Evolutionary conservation across 345 rosid species (phyloP).

Genomic region (Rubroshorea leprosula): DNA sequence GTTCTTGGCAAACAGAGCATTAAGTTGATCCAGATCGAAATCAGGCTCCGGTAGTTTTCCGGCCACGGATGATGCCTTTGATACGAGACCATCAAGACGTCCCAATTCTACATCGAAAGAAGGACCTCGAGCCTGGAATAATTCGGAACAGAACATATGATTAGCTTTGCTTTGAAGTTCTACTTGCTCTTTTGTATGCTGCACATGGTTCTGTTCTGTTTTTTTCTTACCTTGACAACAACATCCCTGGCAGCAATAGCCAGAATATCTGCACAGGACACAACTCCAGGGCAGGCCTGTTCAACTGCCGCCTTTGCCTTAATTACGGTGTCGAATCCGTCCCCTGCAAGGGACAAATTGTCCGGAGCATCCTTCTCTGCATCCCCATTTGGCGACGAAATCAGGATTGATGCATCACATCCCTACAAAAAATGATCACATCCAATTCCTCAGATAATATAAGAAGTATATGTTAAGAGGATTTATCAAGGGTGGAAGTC

Average conservation of each 20-base stretch:
- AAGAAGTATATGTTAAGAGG: too few species aligned
- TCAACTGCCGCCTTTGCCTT: slow-evolving; percentile 76
- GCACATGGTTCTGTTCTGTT: too few species aligned
- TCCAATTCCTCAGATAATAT: not conserved
- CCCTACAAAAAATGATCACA: slow-evolving; percentile 40
- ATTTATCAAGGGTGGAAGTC: not conserved
- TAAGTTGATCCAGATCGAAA: slow-evolving; percentile 40
- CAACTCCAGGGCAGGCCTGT: slow-evolving; percentile 53
- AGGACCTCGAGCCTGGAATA: slow-evolving; percentile 67
- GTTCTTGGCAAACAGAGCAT: slow-evolving; percentile 42
- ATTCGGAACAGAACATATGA: not conserved
- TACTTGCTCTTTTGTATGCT: too few species aligned
- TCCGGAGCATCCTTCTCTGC: slow-evolving; percentile 83
- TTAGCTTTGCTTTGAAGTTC: too few species aligned
- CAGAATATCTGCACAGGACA: slow-evolving; percentile 83
- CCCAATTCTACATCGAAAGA: slow-evolving; percentile 74
- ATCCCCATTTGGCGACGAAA: slow-evolving; percentile 60
- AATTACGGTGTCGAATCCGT: slow-evolving; percentile 74
- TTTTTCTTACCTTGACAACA: slow-evolving; percentile 53
- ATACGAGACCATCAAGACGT: slow-evolving; percentile 64
- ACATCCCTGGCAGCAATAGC: slow-evolving; percentile 84
- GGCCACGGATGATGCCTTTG: slow-evolving; percentile 51
- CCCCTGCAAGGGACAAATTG: slow-evolving; percentile 82
- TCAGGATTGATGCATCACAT: slow-evolving; percentile 74
- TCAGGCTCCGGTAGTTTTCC: slow-evolving; percentile 74